Conservation (phyloP, 1,139 yeast species). For the Scheffersomyces cryptocercus region DNA sequence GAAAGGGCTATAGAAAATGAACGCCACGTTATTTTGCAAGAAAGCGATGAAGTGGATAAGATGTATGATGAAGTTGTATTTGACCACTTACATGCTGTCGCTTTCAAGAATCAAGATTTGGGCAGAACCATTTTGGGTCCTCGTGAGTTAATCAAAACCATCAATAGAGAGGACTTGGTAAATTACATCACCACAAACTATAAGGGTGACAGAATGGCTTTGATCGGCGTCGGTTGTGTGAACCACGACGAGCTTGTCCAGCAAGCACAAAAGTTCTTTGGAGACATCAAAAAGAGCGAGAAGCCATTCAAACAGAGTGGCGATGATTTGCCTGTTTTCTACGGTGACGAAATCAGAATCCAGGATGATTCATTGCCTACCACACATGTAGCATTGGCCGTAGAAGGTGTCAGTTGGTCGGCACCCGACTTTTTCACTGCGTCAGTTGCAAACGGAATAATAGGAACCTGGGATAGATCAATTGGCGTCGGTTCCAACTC, state of each 20-base stretch:
- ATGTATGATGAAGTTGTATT: slow-evolving; percentile 98
- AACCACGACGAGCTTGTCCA: slow-evolving; percentile 81
- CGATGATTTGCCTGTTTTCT: slow-evolving; percentile 76
- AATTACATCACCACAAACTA: slow-evolving; percentile 83
- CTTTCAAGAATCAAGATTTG: slow-evolving; percentile 85
- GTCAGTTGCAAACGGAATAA: slow-evolving; percentile 91
- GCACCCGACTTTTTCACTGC: slow-evolving; percentile 96
- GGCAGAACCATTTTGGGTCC: slow-evolving; percentile 99
- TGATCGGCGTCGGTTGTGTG: slow-evolving; percentile 94
- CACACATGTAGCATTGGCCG: slow-evolving; percentile 89
- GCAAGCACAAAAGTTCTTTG: slow-evolving; percentile 75
- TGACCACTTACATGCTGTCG: slow-evolving; percentile 93
- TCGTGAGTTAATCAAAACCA: slow-evolving; percentile 78
- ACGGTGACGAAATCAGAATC: slow-evolving; percentile 83
- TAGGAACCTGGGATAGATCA: slow-evolving; percentile 97
- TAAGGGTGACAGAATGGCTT: slow-evolving; percentile 96
- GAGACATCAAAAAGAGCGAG: slow-evolving; percentile 68
- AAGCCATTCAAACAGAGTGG: slow-evolving; percentile 71
- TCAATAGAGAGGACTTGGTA: slow-evolving; percentile 72
- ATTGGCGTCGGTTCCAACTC: slow-evolving; percentile 73
- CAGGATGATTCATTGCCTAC: slow-evolving; percentile 83
- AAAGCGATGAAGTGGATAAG: slow-evolving; percentile 96
- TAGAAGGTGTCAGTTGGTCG: slow-evolving; percentile 98
- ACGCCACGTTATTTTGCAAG: slow-evolving; percentile 93
- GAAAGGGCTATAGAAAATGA: slow-evolving; percentile 88